Conservation (phyloP, 208 protist species). For the Crithidia acanthocephali region DNA sequence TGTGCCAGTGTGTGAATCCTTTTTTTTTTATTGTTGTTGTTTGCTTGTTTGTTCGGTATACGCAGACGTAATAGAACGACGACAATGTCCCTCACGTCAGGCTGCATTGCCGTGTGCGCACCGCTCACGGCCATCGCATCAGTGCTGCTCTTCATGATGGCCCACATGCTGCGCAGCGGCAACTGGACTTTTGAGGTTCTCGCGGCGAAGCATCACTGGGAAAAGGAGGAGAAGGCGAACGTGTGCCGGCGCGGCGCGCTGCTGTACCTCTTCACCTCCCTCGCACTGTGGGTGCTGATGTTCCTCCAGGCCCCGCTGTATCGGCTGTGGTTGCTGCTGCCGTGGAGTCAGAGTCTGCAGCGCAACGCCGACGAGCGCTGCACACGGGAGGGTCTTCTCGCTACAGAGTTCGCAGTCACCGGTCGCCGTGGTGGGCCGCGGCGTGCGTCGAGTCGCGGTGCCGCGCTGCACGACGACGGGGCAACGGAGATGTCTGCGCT, state of each 20-base stretch:
- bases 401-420: neutral
- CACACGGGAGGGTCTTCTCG: neutral
- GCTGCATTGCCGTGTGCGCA: slow-evolving; percentile 35
- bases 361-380: neutral
- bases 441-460: neutral
- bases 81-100: slow-evolving; percentile 17
- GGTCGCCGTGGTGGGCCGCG: neutral
- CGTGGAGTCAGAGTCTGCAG: slow-evolving; percentile 4
- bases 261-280: slow-evolving; percentile 51
- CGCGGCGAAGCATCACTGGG: slow-evolving; percentile 67
- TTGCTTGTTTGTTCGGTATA: neutral
- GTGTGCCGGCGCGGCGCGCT: slow-evolving; percentile 56
- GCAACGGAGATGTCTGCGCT: slow-evolving; percentile 28
- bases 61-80: neutral
- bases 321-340: slow-evolving; percentile 20
- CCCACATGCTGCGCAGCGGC: slow-evolving; percentile 39
- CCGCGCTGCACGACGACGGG: neutral
- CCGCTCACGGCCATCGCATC: slow-evolving; percentile 36
- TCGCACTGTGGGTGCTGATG: slow-evolving; percentile 33
- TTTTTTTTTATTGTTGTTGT: neutral
- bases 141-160: slow-evolving; percentile 46
- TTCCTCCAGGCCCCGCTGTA: slow-evolving; percentile 18
- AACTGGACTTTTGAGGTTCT: slow-evolving; percentile 76
- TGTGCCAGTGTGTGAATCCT: too few relatives aligned
- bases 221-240: slow-evolving; percentile 47